Base-by-base conservation (phyloP, 371 early-diverging fungal genomes). In the Phascolomyces articulosus region DNA sequence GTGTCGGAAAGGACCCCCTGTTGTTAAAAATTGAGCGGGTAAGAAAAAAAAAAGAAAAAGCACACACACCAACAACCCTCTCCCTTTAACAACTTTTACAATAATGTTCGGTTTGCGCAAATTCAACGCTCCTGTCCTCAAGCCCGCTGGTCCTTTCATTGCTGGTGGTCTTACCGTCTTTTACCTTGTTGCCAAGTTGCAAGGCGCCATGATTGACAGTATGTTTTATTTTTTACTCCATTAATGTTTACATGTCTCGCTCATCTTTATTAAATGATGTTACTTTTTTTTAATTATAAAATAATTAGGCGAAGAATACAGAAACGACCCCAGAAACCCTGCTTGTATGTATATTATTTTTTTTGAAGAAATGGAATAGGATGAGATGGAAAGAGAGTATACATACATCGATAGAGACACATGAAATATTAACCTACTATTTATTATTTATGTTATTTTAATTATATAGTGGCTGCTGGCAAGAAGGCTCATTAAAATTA, bases 321-420 rank as follows among this genome's bases (percentile, higher is more conserved):
- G 63, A 65, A 80, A 83, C 73, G 83, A 83, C 62, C 83, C 83
- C 71, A 78, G 83, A 77, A 83, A 83, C 77, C 83, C 83, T 78
- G 83, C 83, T 65, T 68, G 83, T 83, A 80, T 69, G 83, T 79
- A 40, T 53, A 24, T n/a, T 47, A 18, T 47, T n/a, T 18, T 18
- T 47, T 11, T 11, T 47, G 7, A 11, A 13, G 18, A 47, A 47
- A 47, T 51, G 15, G 11, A n/a, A 10, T 24, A 13, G n/a, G n/a
- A n/a, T n/a, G n/a, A n/a, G n/a, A n/a, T n/a, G n/a, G n/a, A n/a
- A n/a, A n/a, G n/a, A n/a, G n/a, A n/a, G n/a, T n/a, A n/a, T n/a
- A n/a, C n/a, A n/a, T n/a, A n/a, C n/a, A n/a, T n/a, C n/a, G n/a
- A n/a, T n/a, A n/a, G n/a, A n/a, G n/a, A n/a, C n/a, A n/a, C n/a